These are phyloP conservation scores for Juncus inflexus DNA, from an alignment of 176 grass and related monocot species.

Conservation along the genomic window DNA sequence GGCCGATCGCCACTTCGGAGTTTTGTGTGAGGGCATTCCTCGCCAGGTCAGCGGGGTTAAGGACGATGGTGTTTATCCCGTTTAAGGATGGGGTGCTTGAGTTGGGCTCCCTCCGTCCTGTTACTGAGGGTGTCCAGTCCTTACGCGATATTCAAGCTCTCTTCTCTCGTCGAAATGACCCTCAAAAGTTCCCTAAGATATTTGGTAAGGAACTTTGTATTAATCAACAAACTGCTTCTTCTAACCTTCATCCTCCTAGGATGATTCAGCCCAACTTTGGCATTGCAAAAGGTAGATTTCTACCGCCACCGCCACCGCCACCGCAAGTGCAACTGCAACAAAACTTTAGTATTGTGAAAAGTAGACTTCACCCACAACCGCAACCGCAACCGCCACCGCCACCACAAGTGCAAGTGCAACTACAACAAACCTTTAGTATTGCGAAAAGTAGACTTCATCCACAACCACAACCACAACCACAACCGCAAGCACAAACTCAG, in stretches of 20 bases:
- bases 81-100: slow-evolving; percentile 65
- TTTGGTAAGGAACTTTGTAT: slow-evolving; percentile 23
- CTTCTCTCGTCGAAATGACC: slow-evolving; percentile 15
- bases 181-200: not conserved
- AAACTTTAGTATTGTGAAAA: too few species aligned
- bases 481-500: not conserved
- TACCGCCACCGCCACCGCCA: not conserved
- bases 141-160: slow-evolving; percentile 37
- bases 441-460: slow-evolving; percentile 8
- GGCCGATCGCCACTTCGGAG: not conserved
- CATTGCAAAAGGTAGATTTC: not conserved
- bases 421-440: slow-evolving; percentile 9
- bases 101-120: slow-evolving; percentile 46
- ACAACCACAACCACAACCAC: slow-evolving; percentile 9
- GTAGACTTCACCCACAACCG: not conserved
- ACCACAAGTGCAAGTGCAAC: not conserved
- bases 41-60: slow-evolving; percentile 53
- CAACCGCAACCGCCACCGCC: not conserved
- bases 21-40: slow-evolving; percentile 63
- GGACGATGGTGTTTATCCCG: slow-evolving; percentile 64
- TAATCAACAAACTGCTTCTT: not conserved
- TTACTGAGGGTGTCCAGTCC: slow-evolving; percentile 54
- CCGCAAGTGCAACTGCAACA: not conserved
- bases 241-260: not conserved
- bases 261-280: too few species aligned